Base-by-base conservation (phyloP, 2,329 filamentous ascomycete species). In the Fusarium algeriense region DNA sequence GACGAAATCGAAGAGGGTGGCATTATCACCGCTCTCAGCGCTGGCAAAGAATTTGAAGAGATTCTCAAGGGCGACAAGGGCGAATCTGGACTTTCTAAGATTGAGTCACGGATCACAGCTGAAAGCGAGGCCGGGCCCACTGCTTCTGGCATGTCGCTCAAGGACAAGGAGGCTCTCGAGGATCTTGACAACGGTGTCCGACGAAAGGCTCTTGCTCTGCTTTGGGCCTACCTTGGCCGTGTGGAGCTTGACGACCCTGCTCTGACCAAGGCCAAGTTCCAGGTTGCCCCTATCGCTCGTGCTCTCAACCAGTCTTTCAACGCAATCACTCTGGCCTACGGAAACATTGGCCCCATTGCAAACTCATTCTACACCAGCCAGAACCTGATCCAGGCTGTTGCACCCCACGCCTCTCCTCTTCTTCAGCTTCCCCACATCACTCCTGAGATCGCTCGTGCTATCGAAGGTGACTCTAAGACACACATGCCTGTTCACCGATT, bases 151-250 rank as follows among this genome's bases (percentile, higher is more conserved):
- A 84, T 98, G 71, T 87, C 90, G 1, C 81, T 85, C 19, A 94
- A 94, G 81, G 94, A 97, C 77, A 91, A 90, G 78, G 86, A 90
- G 76, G 91, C 89, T 78, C 86, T 99, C 11, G 90, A 93, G 78
- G 90, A 94, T 73, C 82, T 97, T 64, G 96, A 98, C 53, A 92
- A 92, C 73, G 90, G 91, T 41, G 87, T 90, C 28, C 91, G 93
- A 73, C 89, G 96, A 77, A 98, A 98, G 86, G 91, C 94, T 11
- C 86, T 98, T 46, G 93, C 92, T 54, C 86, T 99, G 61, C 86
- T 99, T 19, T 99, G 97, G 96, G 95, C 96, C 44, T 98, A 99
- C 80, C 88, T 98, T 50, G 93, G 93, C 67, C 92, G 96, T 49
- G 86, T 97, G 60, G 93, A 97, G 76, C 88, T 99, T 28, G 91